Base-by-base conservation (phyloP, 2,329 filamentous ascomycete species). In the Eutypella sp. region DNA sequence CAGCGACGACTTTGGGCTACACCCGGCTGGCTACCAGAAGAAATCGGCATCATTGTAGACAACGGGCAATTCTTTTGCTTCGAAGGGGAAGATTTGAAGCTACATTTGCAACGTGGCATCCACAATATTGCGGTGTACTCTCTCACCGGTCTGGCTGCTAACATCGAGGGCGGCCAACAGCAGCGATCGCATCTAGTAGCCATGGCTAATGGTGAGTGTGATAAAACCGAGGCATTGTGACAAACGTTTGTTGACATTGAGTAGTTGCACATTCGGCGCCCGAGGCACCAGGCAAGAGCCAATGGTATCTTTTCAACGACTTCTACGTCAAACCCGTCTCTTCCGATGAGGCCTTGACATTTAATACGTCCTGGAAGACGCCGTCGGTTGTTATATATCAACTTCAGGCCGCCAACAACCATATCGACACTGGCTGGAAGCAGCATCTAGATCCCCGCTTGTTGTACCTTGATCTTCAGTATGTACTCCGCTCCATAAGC, bases 261-360 rank as follows among this genome's bases (percentile, higher is more conserved):
- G 18, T 45, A 86, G 84, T 87, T 47, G 79, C 79, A 11, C 82
- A 89, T 42, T 81, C 87, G 0, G 80, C 82, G 45, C 72, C 75
- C 0, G 73, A 78, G 36, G 64, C 77, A 1, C 75, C 81, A 1
- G 72, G 71, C 3, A 76, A 82, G 52, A 85, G 81, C 58, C 84
- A 85, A 56, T 99, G 95, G 95, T 89, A 97, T 67, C 69, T 99
- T 1, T 96, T 99, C 71, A 99, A 99, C 57, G 93, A 99, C 67
- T 99, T 99, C 59, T 70, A 96, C 29, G 95, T 99, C 19, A 82
- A 87, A 11, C 83, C 85, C 9, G 81, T 96, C 15, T 81, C 84
- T 25, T 78, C 81, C 23, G 84, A 90, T 50, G 92, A 99, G 62
- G 95, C 92, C 0, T 73, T 97, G 16, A 83, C 85, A 20, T 99